Evolutionary conservation across 1,284 basidiomycete species (phyloP).

Genomic region (Volvariella volvacea): DNA sequence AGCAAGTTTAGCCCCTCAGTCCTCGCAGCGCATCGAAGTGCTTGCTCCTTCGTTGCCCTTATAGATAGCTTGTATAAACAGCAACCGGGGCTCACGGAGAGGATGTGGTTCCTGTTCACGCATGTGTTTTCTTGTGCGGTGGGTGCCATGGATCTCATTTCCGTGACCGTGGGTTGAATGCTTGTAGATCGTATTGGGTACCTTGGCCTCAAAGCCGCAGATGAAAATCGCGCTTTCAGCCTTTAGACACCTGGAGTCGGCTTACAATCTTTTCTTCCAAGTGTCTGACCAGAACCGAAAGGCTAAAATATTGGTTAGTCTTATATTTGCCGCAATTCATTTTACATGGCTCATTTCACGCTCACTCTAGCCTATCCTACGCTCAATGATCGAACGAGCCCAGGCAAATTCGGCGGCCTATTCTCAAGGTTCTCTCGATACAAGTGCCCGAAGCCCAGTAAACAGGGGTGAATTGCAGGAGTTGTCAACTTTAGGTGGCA

Average conservation of each 20-base stretch:
- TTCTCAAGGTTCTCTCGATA: slow-evolving; percentile 16
- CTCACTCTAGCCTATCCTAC: slow-evolving; percentile 46
- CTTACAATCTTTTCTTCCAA: slow-evolving; percentile 47
- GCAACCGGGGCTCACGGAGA: slow-evolving; percentile 53
- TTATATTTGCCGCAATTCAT: slow-evolving; percentile 6
- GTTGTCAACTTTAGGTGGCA: slow-evolving; percentile 50
- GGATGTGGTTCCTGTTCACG: slow-evolving; percentile 69
- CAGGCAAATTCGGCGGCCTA: slow-evolving; percentile 25
- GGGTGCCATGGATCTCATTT: slow-evolving; percentile 14
- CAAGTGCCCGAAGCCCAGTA: slow-evolving; percentile 18
- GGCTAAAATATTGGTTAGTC: slow-evolving; percentile 51
- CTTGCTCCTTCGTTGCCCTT: slow-evolving; percentile 60
- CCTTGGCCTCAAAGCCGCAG: slow-evolving; percentile 55
- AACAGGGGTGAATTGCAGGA: slow-evolving; percentile 45
- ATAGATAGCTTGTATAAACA: slow-evolving; percentile 59
- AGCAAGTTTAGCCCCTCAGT: slow-evolving; percentile 67
- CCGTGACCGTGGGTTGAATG: slow-evolving; percentile 1
- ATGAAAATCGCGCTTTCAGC: slow-evolving; percentile 60
- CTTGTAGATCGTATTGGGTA: slow-evolving; percentile 57
- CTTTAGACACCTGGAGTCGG: slow-evolving; percentile 54
- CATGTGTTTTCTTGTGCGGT: slow-evolving; percentile 71
- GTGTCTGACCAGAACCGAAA: slow-evolving; percentile 47
- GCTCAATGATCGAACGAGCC: slow-evolving; percentile 48
- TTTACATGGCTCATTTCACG: too few relatives aligned
- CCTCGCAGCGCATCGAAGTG: slow-evolving; percentile 57